A percentile compares a stretch with the other conserved stretches of the same genome.
Evolutionary conservation across 1,139 yeast species (phyloP).

Genomic region (Kurtzmaniella quercitrusa): DNA sequence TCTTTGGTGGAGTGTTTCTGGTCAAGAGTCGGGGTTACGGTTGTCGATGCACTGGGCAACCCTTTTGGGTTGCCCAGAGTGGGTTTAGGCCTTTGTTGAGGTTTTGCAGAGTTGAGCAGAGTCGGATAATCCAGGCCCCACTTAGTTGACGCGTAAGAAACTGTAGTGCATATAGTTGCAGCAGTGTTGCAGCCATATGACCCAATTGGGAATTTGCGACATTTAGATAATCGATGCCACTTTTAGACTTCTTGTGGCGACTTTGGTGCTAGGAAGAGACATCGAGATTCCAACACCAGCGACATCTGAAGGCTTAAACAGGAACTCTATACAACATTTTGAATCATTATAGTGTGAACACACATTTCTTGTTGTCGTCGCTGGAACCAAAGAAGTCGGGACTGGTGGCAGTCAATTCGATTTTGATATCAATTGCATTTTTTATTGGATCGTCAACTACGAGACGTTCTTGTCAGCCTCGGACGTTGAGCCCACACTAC

Average conservation of each 20-base stretch:
- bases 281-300: no score
- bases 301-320: no score
- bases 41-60: not conserved
- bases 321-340: no score
- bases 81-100: not conserved
- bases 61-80: not conserved
- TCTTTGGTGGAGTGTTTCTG: no score
- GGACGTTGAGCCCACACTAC: conserved; percentile 96
- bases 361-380: conserved; percentile 45
- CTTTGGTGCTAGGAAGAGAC: no score
- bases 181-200: not conserved
- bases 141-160: not conserved
- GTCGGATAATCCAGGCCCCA: not conserved
- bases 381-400: conserved; percentile 57
- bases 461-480: conserved; percentile 73
- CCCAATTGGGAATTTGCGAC: not conserved
- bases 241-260: no score
- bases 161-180: not conserved
- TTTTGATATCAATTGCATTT: conserved; percentile 61
- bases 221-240: no score
- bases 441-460: conserved; percentile 68
- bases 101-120: not conserved
- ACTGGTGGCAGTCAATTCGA: conserved; percentile 56
- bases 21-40: no score
- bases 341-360: no score